These are phyloP conservation scores for Zelopaecilomyces penicillatus DNA, from an alignment of 2,329 filamentous ascomycete genomes.

Conservation along the genomic window DNA sequence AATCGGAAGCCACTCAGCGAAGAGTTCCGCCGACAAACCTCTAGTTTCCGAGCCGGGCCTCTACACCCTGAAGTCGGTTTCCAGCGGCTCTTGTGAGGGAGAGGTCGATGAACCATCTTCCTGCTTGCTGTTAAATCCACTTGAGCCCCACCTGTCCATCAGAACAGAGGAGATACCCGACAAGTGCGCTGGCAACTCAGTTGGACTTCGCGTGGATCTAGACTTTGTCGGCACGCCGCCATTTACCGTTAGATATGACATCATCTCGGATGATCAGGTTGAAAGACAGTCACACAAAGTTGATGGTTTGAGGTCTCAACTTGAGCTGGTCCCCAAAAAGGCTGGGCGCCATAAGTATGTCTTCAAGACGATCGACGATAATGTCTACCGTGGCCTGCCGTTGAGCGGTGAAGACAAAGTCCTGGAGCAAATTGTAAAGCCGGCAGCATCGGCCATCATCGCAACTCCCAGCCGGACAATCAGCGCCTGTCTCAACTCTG, in stretches of 20 bases:
- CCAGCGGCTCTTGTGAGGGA: constrained; percentile 73
- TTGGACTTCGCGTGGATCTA: constrained; percentile 80
- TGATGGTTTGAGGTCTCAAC: constrained; percentile 67
- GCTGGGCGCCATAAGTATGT: constrained; percentile 83
- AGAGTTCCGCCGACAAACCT: constrained; percentile 54
- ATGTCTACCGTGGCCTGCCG: constrained; percentile 63
- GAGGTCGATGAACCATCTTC: constrained; percentile 90
- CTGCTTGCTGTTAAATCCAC: constrained; percentile 85
- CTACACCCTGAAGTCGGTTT: constrained; percentile 75
- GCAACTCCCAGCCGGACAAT: constrained; percentile 44
- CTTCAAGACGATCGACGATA: constrained; percentile 74
- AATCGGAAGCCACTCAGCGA: constrained; percentile 51
- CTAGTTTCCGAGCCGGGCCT: constrained; percentile 69
- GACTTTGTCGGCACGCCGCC: constrained; percentile 89
- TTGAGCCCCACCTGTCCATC: constrained; percentile 71
- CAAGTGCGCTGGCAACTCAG: constrained; percentile 88
- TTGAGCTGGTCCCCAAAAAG: constrained; percentile 72
- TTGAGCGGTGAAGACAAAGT: constrained; percentile 53
- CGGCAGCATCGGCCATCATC: constrained; percentile 74
- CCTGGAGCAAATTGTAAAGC: constrained; percentile 86
- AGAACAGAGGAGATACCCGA: constrained; percentile 77
- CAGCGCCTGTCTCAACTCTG: constrained; percentile 75
- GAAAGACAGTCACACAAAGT: constrained; percentile 49
- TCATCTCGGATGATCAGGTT: constrained; percentile 53
- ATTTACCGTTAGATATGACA: constrained; percentile 73